Evolutionary conservation across 257 asterid species (phyloP).

Genomic region (Przewalskia tangutica): DNA sequence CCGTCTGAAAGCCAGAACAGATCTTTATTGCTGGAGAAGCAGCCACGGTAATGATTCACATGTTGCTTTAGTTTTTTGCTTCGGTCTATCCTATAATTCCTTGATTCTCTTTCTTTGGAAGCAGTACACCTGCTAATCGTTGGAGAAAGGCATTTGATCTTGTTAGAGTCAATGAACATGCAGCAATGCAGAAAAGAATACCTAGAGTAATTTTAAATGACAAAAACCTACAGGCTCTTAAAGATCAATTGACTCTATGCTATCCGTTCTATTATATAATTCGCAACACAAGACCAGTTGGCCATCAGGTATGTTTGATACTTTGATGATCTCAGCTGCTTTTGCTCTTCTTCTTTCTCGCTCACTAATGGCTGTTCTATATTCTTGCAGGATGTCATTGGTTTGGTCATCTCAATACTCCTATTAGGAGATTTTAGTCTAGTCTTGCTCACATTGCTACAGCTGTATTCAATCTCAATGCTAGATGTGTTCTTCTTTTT

Average conservation of each 20-base stretch:
- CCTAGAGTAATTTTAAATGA: constrained; percentile 46
- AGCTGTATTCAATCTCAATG: constrained; percentile 64
- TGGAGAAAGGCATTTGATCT: constrained; percentile 83
- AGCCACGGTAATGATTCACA: constrained; percentile 36
- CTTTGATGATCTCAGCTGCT: neutral
- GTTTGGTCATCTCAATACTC: constrained; percentile 63
- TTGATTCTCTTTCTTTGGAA: neutral
- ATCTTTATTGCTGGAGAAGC: constrained; percentile 32
- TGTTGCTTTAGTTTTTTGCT: constrained; percentile 2
- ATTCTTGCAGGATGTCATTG: constrained; percentile 74
- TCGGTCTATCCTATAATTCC: constrained; percentile 6
- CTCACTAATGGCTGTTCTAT: constrained; percentile 3
- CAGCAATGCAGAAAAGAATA: constrained; percentile 37
- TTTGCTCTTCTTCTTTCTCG: neutral
- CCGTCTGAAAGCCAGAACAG: constrained; percentile 40
- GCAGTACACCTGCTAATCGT: constrained; percentile 58
- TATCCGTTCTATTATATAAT: constrained; percentile 48
- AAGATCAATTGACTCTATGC: constrained; percentile 39
- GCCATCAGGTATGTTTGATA: constrained; percentile 54
- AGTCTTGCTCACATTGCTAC: constrained; percentile 78
- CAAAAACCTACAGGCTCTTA: constrained; percentile 39
- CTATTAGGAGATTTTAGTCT: constrained; percentile 87
- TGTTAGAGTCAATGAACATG: constrained; percentile 57
- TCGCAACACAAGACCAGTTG: constrained; percentile 63
- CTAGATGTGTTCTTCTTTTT: constrained; percentile 52